phyloP scores from a whole-genome alignment of 768 basidiomycete genomes.

The Amanita pseudoporphyria region DNA sequence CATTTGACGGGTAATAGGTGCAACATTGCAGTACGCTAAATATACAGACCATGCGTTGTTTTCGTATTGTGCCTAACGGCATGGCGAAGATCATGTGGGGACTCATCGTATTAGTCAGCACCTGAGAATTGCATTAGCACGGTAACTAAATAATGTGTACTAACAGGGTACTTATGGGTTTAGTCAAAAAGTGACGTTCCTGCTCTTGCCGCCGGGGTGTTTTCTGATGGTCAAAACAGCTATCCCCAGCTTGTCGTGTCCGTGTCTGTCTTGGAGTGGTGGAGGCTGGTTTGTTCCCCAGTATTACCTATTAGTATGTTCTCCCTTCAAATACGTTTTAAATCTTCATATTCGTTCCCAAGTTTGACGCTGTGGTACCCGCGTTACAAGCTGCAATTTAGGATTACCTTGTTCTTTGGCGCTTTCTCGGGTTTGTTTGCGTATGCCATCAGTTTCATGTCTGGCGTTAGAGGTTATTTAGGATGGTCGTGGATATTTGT shows the following conservation, averaged over 20 bases:
- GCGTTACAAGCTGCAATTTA: constrained; percentile 46
- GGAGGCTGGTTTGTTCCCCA: constrained; percentile 67
- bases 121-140: background rate
- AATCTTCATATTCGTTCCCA: background rate
- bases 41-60: background rate
- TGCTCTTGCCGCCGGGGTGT: background rate
- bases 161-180: constrained; percentile 54
- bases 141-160: background rate
- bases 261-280: constrained; percentile 32
- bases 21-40: constrained; percentile 58
- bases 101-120: constrained; percentile 38
- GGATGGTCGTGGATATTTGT: constrained; percentile 71
- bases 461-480: constrained; percentile 23
- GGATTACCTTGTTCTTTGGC: constrained; percentile 57
- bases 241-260: background rate
- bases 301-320: constrained; percentile 61
- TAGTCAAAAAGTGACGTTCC: constrained; percentile 49
- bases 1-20: constrained; percentile 48
- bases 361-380: constrained; percentile 66
- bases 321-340: background rate
- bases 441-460: constrained; percentile 27
- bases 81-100: constrained; percentile 50
- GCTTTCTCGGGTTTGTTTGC: constrained; percentile 56
- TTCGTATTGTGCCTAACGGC: background rate
- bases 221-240: background rate